These are phyloP conservation scores for Coemansia sp. DNA, from an alignment of 192 early-diverging fungal species.

Conservation along the genomic window DNA sequence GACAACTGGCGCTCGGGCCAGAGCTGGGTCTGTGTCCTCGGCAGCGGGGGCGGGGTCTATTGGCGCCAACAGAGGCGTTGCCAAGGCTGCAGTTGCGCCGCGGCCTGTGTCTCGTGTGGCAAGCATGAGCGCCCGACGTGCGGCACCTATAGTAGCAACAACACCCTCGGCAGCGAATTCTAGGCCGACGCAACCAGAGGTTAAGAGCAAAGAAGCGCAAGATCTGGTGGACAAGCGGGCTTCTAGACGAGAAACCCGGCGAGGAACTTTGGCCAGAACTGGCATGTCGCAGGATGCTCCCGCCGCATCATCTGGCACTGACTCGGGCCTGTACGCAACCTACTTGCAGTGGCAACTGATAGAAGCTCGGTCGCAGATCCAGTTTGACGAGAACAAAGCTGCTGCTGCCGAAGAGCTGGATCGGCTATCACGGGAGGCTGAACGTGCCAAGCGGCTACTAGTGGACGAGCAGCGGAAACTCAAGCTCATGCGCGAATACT, in stretches of 20 bases:
- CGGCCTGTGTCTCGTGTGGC: neutral
- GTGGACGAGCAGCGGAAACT: constrained; percentile 30
- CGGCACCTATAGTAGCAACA: neutral
- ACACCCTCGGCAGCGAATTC: neutral
- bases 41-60: neutral
- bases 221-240: neutral
- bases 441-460: constrained; percentile 10
- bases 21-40: neutral
- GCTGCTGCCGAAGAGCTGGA: constrained; percentile 19
- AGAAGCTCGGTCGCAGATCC: constrained; percentile 36
- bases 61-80: neutral
- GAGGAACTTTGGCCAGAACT: neutral
- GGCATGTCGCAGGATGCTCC: neutral
- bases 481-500: constrained; percentile 39
- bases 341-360: constrained; percentile 41
- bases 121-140: neutral
- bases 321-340: constrained; percentile 1
- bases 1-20: neutral
- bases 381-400: constrained; percentile 31
- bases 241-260: constrained; percentile 4
- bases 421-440: constrained; percentile 19
- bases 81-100: neutral
- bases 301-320: neutral
- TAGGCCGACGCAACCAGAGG: neutral
- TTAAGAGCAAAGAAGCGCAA: neutral